Conservation (phyloP, 129 eudicot species). For the Arctium minus region DNA sequence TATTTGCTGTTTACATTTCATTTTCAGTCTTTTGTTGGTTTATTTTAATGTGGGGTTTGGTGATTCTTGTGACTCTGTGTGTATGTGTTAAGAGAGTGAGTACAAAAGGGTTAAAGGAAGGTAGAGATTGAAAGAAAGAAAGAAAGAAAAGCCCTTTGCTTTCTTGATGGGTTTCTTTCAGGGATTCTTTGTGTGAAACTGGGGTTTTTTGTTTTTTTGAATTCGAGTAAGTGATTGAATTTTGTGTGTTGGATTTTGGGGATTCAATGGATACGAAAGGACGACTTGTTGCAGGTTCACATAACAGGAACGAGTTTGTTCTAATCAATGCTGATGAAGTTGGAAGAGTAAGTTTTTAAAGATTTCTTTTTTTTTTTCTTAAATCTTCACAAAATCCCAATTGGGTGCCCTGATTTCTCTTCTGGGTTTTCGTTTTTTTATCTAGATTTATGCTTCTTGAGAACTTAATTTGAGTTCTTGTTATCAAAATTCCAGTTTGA, state of each 20-base stretch:
- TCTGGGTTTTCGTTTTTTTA: conserved; percentile 8
- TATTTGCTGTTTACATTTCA: conserved; percentile 22
- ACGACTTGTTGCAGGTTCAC: conserved; percentile 80
- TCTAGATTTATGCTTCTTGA: background rate
- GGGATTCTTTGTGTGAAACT: background rate
- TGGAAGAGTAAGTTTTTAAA: conserved; percentile 58
- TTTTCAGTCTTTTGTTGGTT: conserved; percentile 29
- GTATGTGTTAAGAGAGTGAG: conserved; percentile 15
- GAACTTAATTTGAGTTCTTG: background rate
- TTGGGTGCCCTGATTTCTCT: conserved; percentile 8
- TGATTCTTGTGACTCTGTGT: conserved; percentile 34
- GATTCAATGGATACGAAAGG: conserved; percentile 65
- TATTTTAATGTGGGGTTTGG: conserved; percentile 37
- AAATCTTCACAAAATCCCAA: background rate
- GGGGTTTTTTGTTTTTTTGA: background rate
- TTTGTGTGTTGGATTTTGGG: background rate
- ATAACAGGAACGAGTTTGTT: conserved; percentile 77
- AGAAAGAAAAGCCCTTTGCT: background rate
- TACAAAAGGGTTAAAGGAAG: background rate
- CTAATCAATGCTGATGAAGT: conserved; percentile 87
- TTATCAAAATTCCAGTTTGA: background rate
- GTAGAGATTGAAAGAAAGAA: background rate
- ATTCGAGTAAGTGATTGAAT: background rate
- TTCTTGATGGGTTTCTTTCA: conserved; percentile 18
- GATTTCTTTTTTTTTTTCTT: background rate